Conservation (phyloP, 768 basidiomycete genomes). For the Lactarius hatsudake region DNA sequence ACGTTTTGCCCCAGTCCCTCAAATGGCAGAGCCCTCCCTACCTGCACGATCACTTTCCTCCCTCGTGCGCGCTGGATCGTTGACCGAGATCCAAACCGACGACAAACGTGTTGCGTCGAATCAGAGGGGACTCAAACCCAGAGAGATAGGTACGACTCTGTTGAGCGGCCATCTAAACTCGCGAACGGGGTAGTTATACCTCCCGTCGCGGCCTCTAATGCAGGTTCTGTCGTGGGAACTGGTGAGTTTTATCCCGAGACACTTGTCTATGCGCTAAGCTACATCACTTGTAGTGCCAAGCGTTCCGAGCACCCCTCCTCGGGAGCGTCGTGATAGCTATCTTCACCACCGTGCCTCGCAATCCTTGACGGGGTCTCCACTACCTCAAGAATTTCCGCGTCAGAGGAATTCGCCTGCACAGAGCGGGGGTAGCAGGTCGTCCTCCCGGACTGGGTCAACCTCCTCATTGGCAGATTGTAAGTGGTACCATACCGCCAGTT, state of each 20-base stretch:
- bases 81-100: constrained; percentile 23
- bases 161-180: constrained; percentile 2
- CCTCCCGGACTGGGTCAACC: constrained; percentile 21
- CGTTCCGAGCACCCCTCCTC: constrained; percentile 17
- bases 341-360: constrained; percentile 28
- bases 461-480: constrained; percentile 26
- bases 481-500: constrained; percentile 1
- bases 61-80: constrained; percentile 24
- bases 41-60: constrained; percentile 17
- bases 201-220: constrained; percentile 3
- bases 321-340: constrained; percentile 24
- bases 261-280: neutral
- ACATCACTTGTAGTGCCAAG: neutral
- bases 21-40: constrained; percentile 13
- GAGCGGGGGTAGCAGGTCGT: constrained; percentile 22
- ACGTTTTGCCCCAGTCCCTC: constrained; percentile 3
- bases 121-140: constrained; percentile 1
- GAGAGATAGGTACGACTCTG: constrained; percentile 20
- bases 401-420: constrained; percentile 16
- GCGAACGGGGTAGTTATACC: neutral
- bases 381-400: constrained; percentile 24
- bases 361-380: constrained; percentile 25
- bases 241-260: constrained; percentile 7
- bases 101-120: constrained; percentile 16
- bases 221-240: constrained; percentile 1